A percentile compares a stretch with the other conserved stretches of the same genome.
Conservation (phyloP, 2,329 filamentous ascomycete genomes). For the Thielaviopsis ethacetica region DNA sequence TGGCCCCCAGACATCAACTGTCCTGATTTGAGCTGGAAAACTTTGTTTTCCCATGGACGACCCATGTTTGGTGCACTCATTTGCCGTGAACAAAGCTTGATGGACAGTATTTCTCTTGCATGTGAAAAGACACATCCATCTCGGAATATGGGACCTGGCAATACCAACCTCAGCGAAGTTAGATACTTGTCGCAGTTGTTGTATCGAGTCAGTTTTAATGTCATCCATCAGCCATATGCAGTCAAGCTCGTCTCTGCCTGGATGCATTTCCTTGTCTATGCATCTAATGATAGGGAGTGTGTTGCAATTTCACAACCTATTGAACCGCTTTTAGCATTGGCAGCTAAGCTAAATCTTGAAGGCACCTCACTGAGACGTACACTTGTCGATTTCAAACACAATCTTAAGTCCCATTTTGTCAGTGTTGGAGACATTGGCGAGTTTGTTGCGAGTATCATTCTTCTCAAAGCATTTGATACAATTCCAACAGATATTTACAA, state of each 20-base stretch:
- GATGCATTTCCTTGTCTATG: not conserved
- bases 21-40: not conserved
- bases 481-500: not conserved
- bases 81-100: not conserved
- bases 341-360: too few relatives aligned
- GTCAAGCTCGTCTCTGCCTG: not conserved
- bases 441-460: not conserved
- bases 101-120: not conserved
- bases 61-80: not conserved
- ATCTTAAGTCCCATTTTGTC: too few relatives aligned
- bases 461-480: not conserved
- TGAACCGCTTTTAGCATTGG: too few relatives aligned
- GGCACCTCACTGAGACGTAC: not conserved
- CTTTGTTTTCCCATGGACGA: not conserved
- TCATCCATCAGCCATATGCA: not conserved
- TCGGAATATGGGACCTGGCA: not conserved
- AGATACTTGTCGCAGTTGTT: not conserved
- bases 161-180: not conserved
- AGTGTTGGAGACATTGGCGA: too few relatives aligned
- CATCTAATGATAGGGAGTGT: not conserved
- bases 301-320: not conserved
- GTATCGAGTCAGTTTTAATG: not conserved
- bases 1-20: not conserved
- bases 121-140: not conserved
- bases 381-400: not conserved